A percentile compares a stretch with the other conserved stretches of the same genome.
phyloP scores from a whole-genome alignment of 306 rosid species.

The Vigna radiata region DNA sequence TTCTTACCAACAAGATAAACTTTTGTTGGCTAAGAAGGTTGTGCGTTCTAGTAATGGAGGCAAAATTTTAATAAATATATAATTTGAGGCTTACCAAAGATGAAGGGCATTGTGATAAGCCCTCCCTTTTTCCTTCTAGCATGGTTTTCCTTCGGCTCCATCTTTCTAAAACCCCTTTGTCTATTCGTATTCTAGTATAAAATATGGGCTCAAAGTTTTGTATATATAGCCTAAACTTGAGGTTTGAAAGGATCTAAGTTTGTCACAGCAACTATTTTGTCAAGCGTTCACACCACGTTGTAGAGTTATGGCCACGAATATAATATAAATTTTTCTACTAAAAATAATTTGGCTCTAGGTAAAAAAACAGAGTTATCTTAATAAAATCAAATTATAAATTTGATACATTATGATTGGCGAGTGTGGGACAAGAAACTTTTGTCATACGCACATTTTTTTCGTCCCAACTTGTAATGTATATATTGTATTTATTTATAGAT shows the following conservation, averaged over 20 bases:
- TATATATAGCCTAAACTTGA: constrained; percentile 56
- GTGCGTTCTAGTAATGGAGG: not conserved
- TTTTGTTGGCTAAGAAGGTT: not conserved
- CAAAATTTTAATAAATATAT: not conserved
- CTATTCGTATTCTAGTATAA: constrained; percentile 11
- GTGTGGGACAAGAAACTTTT: constrained; percentile 15
- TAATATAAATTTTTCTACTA: not conserved
- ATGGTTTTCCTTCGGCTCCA: constrained; percentile 54
- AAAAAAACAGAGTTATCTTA: not conserved
- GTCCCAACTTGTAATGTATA: not conserved
- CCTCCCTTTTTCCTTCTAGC: constrained; percentile 73
- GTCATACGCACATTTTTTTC: not conserved
- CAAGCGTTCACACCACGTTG: constrained; percentile 44
- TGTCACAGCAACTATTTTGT: constrained; percentile 10
- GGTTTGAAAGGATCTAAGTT: constrained; percentile 4
- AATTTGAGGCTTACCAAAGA: constrained; percentile 66
- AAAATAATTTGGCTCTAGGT: constrained; percentile 2
- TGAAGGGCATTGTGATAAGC: constrained; percentile 90
- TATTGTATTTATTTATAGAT: not conserved
- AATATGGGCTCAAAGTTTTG: constrained; percentile 28
- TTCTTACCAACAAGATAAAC: no score
- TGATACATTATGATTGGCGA: constrained; percentile 5
- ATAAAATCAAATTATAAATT: not conserved
- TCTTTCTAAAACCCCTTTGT: constrained; percentile 25
- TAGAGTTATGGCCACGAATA: constrained; percentile 34